These are phyloP conservation scores for Talaromyces pinophilus DNA, from an alignment of 2,329 filamentous ascomycete species.

Conservation along the genomic window DNA sequence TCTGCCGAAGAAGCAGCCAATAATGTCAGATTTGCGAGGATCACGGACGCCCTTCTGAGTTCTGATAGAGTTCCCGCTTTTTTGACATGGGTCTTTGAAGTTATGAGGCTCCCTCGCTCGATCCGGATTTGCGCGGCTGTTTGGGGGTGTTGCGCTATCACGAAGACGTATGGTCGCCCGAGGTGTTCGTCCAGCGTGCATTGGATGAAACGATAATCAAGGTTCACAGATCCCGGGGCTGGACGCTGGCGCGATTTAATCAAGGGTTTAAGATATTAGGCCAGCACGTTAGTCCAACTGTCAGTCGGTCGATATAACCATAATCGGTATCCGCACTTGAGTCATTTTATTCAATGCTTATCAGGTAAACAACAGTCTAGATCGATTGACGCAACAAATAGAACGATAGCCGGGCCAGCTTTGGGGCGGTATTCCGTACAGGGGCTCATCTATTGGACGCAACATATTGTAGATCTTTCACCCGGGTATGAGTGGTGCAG, in stretches of 20 bases:
- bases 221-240: not conserved
- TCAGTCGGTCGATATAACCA: not conserved
- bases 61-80: not conserved
- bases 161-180: not conserved
- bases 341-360: not conserved
- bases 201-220: not conserved
- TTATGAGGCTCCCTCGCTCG: not conserved
- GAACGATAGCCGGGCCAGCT: not conserved
- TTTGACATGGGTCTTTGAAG: not conserved
- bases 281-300: not conserved
- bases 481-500: constrained; percentile 1
- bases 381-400: not conserved
- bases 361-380: not conserved
- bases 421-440: not conserved
- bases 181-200: not conserved
- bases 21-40: not conserved
- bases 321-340: not conserved
- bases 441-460: not conserved
- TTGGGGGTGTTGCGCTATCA: not conserved
- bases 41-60: not conserved
- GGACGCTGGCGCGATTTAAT: not conserved
- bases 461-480: not conserved
- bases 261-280: not conserved
- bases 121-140: not conserved
- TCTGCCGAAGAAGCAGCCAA: not conserved